A percentile compares a stretch with the other conserved stretches of the same genome.
These are phyloP conservation scores for Cardamine chenopodiifolia DNA, from an alignment of 345 rosid species.

Conservation along the genomic window DNA sequence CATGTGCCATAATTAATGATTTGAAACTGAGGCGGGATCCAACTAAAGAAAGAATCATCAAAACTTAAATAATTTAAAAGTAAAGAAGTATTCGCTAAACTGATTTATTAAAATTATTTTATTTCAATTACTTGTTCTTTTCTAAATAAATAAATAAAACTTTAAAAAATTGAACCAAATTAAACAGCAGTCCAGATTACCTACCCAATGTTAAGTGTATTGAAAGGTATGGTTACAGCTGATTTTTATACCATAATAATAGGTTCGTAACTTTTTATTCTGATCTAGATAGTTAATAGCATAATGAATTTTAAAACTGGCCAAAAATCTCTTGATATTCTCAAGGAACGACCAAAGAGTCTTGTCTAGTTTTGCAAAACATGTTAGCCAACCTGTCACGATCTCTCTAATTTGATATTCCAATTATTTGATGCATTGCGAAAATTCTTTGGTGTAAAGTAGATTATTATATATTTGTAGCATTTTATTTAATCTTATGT, in stretches of 20 bases:
- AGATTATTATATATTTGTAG: too few relatives aligned
- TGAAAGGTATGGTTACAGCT: background rate
- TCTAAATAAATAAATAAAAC: too few relatives aligned
- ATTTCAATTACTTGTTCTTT: background rate
- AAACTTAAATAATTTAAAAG: background rate
- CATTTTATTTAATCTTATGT: too few relatives aligned
- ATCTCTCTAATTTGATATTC: background rate
- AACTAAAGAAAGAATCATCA: background rate
- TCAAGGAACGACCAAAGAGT: background rate
- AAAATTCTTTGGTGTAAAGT: background rate
- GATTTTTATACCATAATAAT: background rate
- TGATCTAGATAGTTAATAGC: background rate
- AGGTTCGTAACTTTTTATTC: background rate
- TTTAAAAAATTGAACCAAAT: background rate
- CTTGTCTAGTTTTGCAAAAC: background rate
- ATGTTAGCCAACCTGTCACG: background rate
- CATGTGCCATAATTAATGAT: constrained; percentile 9
- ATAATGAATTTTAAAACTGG: background rate
- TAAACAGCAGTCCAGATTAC: background rate
- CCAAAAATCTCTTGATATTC: background rate
- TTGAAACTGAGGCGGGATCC: background rate
- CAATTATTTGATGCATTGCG: background rate
- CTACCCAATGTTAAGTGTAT: background rate
- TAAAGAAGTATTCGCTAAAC: background rate
- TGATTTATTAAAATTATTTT: background rate